Base-by-base conservation (phyloP, 1,139 yeast genomes). In the Saccharomyces hybrid region DNA sequence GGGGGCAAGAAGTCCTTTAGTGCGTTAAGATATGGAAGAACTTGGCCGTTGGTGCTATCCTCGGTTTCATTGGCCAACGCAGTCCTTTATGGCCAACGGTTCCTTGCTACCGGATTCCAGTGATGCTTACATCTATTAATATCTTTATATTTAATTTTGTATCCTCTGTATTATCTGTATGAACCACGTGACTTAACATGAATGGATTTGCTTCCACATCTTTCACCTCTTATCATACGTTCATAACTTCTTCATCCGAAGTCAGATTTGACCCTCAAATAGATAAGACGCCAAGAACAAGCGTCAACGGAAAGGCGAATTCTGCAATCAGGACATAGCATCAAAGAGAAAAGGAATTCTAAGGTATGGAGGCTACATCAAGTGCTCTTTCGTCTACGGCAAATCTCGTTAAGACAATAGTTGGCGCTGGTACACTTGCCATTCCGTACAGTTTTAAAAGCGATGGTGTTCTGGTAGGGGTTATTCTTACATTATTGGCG, bases 341-440 rank as follows among this genome's bases (percentile, higher is more conserved):
- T 20, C 5, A 46, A 46, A 46, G 25, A 23, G 14, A 46, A 46
- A 29, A 29, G 13, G n/a, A 3, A 8, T n/a, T 26, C 14, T 23
- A 7, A 25, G 28, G 8, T 46, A 65, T 65, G 69, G 59, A 55
- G 27, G 59, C 63, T 8, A 58, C 65, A n/a, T 70, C 71, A 9
- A 62, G 71, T 7, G 64, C 60, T 20, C 52, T 57, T 3, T 82
- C 86, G 2, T 82, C 87, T 0, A 69, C 78, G 28, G 71, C 85
- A 47, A 84, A 84, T 62, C 73, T 87, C 54, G 75, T 83, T 55
- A 86, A 86, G 67, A 86, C 93, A 6, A 84, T 86, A 55, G 77
- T 85, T 16, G 96, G 98, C 3, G 96, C 99, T 0, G 99, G 99
- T 0, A 79, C 93, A 61, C 79, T 93, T 55, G 96, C 97, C 14